phyloP scores from a whole-genome alignment of 805 yeast species.

The Ogataea glucozyma region DNA sequence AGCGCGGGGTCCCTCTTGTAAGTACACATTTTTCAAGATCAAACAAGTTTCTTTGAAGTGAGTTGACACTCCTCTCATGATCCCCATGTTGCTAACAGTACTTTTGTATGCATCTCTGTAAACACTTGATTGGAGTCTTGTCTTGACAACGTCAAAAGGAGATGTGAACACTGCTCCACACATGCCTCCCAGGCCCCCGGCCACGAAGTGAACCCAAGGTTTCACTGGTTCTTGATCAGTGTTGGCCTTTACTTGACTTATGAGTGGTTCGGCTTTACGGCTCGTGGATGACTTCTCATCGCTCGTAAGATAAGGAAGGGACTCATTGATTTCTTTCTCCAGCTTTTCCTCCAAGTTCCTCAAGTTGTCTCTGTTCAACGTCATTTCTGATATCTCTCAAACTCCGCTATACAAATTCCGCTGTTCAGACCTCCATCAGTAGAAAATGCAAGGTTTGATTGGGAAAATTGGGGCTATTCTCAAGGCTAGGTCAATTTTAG shows the following conservation, averaged over 20 bases:
- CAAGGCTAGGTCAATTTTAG: no score
- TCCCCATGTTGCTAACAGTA: conserved; percentile 32
- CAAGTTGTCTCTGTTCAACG: conserved; percentile 13
- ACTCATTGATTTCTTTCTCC: conserved; percentile 53
- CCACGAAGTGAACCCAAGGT: conserved; percentile 83
- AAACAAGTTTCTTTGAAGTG: conserved; percentile 84
- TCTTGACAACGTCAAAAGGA: conserved; percentile 95
- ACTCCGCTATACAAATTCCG: background rate
- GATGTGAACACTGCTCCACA: conserved; percentile 93
- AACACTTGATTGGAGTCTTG: conserved; percentile 89
- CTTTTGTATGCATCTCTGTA: conserved; percentile 55
- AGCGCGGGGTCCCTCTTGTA: conserved; percentile 79
- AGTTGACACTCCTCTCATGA: conserved; percentile 38
- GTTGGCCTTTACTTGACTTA: background rate
- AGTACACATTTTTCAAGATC: conserved; percentile 68
- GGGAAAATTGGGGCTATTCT: background rate
- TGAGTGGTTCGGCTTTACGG: conserved; percentile 38
- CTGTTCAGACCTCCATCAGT: background rate
- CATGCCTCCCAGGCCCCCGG: conserved; percentile 96
- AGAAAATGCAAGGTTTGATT: background rate
- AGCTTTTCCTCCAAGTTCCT: conserved; percentile 22
- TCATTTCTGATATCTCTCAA: no score
- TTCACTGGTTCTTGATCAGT: conserved; percentile 29
- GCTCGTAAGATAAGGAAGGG: conserved; percentile 63
- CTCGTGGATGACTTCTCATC: conserved; percentile 68